Conservation (phyloP, 139 green algal genomes). For the Haematococcus lacustris region DNA sequence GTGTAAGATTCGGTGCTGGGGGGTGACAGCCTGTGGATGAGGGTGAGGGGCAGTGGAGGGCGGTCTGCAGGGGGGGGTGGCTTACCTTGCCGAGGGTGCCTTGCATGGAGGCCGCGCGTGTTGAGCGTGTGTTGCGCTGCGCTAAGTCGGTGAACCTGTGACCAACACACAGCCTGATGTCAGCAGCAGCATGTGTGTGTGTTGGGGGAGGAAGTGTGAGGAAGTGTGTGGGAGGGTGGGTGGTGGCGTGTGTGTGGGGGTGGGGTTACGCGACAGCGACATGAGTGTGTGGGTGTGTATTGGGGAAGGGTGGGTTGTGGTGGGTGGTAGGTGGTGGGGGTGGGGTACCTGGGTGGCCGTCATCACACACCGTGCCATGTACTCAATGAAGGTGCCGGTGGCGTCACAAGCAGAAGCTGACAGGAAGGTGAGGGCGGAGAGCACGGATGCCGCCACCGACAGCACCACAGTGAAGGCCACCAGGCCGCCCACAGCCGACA, state of each 20-base stretch:
- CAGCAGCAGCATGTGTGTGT: not conserved
- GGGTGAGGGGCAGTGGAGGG: too few species aligned
- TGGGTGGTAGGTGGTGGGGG: too few species aligned
- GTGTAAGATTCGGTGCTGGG: too few species aligned
- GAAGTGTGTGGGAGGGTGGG: too few species aligned
- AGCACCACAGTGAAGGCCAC: constrained; percentile 24
- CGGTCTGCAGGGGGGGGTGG: not conserved
- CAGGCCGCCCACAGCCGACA: constrained; percentile 12
- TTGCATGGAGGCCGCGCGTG: not conserved
- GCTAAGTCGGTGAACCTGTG: constrained; percentile 6
- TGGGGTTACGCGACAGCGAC: too few species aligned
- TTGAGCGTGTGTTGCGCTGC: not conserved
- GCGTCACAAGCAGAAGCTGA: constrained; percentile 8
- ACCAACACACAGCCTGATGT: not conserved
- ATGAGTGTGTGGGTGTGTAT: too few species aligned
- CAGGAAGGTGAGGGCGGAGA: constrained; percentile 15
- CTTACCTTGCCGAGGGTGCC: not conserved
- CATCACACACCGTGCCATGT: constrained; percentile 9
- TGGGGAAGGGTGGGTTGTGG: too few species aligned
- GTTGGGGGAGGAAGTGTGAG: too few species aligned
- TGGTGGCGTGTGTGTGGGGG: too few species aligned
- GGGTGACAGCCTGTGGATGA: too few species aligned
- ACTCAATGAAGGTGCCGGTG: constrained; percentile 4
- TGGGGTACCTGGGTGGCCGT: too few species aligned
- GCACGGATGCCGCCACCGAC: constrained; percentile 9